These are phyloP conservation scores for Aegilops umbellulata DNA, from an alignment of 176 grass and related monocot genomes.

Conservation along the genomic window DNA sequence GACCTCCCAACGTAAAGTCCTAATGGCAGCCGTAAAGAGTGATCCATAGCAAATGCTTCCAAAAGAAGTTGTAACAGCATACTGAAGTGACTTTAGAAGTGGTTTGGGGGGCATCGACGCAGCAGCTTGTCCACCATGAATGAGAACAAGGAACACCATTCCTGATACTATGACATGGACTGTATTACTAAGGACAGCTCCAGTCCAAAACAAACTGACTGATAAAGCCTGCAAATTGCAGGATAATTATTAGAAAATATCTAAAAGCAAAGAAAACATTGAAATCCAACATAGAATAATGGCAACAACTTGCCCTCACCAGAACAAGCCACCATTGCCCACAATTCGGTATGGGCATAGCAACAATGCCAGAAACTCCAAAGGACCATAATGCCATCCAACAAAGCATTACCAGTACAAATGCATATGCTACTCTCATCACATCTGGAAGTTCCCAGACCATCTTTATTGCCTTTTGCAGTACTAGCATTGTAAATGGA, in stretches of 20 bases:
- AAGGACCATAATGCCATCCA: conserved; percentile 98
- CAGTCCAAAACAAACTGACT: conserved; percentile 97
- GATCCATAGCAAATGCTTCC: conserved; percentile 99
- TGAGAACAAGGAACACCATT: conserved; percentile 96
- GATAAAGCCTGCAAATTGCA: conserved; percentile 73
- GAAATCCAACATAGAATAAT: conserved; percentile 23
- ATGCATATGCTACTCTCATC: conserved; percentile 79
- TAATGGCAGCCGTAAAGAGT: conserved; percentile 96
- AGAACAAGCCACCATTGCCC: conserved; percentile 99
- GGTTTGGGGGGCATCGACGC: conserved; percentile 87
- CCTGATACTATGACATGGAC: conserved; percentile 97
- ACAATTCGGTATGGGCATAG: conserved; percentile 70
- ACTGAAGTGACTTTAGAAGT: conserved; percentile 67
- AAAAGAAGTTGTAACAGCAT: conserved; percentile 88
- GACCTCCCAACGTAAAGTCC: conserved; percentile 96
- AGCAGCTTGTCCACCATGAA: conserved; percentile 70
- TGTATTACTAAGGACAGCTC: conserved; percentile 92
- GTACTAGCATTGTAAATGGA: conserved; percentile 96
- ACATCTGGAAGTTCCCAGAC: conserved; percentile 80
- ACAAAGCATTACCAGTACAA: conserved; percentile 82
- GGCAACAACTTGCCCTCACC: conserved; percentile 94
- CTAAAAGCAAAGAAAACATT: conserved; percentile 1
- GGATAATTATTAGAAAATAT: conserved; percentile 9
- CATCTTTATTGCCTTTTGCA: conserved; percentile 92
- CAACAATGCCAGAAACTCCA: conserved; percentile 80